Evolutionary conservation across 164 flowering plant genomes (phyloP).

Genomic region (Nelumbo lutea): DNA sequence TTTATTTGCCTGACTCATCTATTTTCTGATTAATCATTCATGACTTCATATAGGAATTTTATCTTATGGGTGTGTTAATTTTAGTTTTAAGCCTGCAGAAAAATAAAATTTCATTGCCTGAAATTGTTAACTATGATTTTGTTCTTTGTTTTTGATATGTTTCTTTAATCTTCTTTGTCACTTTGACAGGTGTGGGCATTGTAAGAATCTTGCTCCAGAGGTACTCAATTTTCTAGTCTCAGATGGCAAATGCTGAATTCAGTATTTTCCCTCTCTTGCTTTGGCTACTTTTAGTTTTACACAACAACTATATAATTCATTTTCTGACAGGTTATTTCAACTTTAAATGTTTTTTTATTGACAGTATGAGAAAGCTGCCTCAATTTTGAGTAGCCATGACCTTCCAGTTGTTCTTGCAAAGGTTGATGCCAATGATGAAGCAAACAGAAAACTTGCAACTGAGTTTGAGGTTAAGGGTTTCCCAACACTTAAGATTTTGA

Average conservation of each 20-base stretch:
- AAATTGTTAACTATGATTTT: background rate
- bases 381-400: slow-evolving; percentile 52
- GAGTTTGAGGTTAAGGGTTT: slow-evolving; percentile 61
- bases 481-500: slow-evolving; percentile 79
- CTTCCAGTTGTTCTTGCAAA: slow-evolving; percentile 72
- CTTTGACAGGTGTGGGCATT: slow-evolving; percentile 82
- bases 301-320: background rate
- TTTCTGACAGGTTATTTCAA: background rate
- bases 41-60: too few relatives aligned
- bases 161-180: background rate
- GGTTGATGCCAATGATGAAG: slow-evolving; percentile 80
- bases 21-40: too few relatives aligned
- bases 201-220: slow-evolving; percentile 96
- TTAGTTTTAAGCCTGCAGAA: too few relatives aligned
- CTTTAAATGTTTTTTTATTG: slow-evolving; percentile 2
- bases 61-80: too few relatives aligned
- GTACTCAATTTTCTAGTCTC: slow-evolving; percentile 28
- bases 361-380: slow-evolving; percentile 93
- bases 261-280: background rate
- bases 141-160: background rate
- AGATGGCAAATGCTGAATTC: background rate
- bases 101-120: too few relatives aligned
- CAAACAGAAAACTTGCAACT: slow-evolving; percentile 59
- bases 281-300: background rate
- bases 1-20: too few relatives aligned